A percentile compares a stretch with the other conserved stretches of the same genome.
These are phyloP conservation scores for Osmanthus fragrans DNA, from an alignment of 257 asterid genomes.

Conservation along the genomic window DNA sequence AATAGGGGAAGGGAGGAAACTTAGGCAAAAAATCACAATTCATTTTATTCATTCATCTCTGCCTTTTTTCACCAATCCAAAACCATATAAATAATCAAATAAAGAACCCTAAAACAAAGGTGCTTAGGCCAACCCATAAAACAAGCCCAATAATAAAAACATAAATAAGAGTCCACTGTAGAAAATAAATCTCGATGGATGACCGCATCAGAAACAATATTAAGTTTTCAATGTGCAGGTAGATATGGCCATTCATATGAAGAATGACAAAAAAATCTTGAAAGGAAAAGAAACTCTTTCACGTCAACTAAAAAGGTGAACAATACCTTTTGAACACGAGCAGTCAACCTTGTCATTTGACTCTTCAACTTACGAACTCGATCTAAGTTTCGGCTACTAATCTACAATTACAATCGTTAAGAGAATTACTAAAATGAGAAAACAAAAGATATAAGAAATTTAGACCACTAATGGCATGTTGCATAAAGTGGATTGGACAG, in stretches of 20 bases:
- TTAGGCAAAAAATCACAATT: no score
- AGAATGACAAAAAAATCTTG: background rate
- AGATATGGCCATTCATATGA: background rate
- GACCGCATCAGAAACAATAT: no score
- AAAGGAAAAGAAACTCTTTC: conserved; percentile 1
- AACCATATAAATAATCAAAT: no score
- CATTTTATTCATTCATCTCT: no score
- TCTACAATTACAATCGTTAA: conserved; percentile 41
- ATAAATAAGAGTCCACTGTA: no score
- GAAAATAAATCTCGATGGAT: no score
- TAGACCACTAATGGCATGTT: no score
- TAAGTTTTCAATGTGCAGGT: background rate
- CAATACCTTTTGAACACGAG: conserved; percentile 89
- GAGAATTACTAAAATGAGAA: conserved; percentile 15
- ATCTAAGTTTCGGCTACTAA: conserved; percentile 91
- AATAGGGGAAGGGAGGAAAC: no score
- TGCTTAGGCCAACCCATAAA: no score
- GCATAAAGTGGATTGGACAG: background rate
- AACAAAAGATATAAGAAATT: background rate
- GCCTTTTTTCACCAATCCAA: no score
- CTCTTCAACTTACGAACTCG: conserved; percentile 84
- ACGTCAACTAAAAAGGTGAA: background rate
- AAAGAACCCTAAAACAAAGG: no score
- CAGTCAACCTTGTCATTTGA: conserved; percentile 96
- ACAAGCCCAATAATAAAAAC: no score